Evolutionary conservation across 176 grass and related monocot species (phyloP), one percentile per base, ranked within the genome.

Genomic region (Cymbopogon citratus): DNA sequence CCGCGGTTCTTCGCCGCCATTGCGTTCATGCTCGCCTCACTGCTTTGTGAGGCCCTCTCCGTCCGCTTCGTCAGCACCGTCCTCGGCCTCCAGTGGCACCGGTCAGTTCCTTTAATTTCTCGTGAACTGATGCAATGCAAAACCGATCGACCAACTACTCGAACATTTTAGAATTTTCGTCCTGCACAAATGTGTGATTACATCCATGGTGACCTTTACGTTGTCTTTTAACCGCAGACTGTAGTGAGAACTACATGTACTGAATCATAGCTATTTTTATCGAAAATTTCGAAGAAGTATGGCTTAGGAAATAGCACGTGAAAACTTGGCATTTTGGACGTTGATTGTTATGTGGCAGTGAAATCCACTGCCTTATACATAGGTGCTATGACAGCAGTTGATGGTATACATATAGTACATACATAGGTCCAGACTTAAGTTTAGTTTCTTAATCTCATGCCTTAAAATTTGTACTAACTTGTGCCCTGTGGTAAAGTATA

Each of bases 41-140:
- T 91, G 19, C 82, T 98, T 12, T 83, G 74, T 73, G 96, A 98
- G 81, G 86, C 83, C 83, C 31, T 94, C 78, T 93, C 96, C 34
- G 92, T 98, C 29, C 82, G 92, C 21, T 95, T 87, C 78, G 91
- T 93, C 67, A 93, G 89, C 38, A 91, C 89, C n/a, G 88, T 98
- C 39, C 87, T 98, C 52, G 96, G 96, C 34, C 89, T 95, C 38
- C 87, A 93, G 75, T 98, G 96, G 96, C 96, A 98, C 76, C 75
- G 82, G 96, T 91, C 65, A 80, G 87, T 73, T 83, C 56, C 77
- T 71, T 63, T n/a, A n/a, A n/a, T n/a, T n/a, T 59, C 15, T 27
- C 1, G n/a, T 18, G 41, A 72, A 72, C 44, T 48, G 3, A 10
- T 15, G 36, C 45, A 18, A 12, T 16, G 63, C 16, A 6, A 35